Evolutionary conservation across 164 flowering plant species (phyloP), one percentile per base, ranked within the genome.

Genomic region (Annona squamosa): DNA sequence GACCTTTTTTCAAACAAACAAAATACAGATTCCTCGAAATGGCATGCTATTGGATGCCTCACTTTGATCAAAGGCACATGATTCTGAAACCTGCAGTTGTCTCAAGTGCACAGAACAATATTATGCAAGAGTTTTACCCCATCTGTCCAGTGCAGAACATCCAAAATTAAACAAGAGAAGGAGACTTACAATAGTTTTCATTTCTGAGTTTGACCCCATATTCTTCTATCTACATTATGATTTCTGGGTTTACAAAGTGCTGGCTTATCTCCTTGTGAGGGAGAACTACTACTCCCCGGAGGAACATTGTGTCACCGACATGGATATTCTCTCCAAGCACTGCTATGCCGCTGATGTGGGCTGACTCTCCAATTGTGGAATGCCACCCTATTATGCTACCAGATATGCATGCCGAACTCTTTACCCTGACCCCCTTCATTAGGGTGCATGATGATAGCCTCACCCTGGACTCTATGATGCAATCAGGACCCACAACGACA

Each of bases 321-420:
- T 74, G 74, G 63, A 77, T 74, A 59, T 77, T 70, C 61, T 77
- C 80, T 45, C 76, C 80, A 57, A 77, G 80, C 17, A 77, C 73
- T 2, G 80, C 59, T 74, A 77, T 77, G 52, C 61, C 61, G 13
- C 63, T 59, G 61, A 77, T 65, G 12, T 46, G 80, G 46, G 74
- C 77, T 10, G 73, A 77, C 67, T 77, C 56, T 45, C 80, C 80
- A 41, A 77, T 59, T 42, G 74, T 70, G 17, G 77, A 78, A 63
- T 78, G 76, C 80, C 80, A 78, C 62, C 80, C 80, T 10, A 78
- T 62, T 7, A 78, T 77, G 71, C 80, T 74, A 41, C 80, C 66
- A 41, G 80, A 77, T 46, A 77, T 70, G 59, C 48, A 62, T 41
- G 80, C 77, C 43, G 68, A 70, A 44, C 57, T 61, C 71, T 73